A percentile compares a stretch with the other conserved stretches of the same genome.
Evolutionary conservation across 192 early-diverging fungal genomes (phyloP).

Genomic region (Backusella morwellensis): DNA sequence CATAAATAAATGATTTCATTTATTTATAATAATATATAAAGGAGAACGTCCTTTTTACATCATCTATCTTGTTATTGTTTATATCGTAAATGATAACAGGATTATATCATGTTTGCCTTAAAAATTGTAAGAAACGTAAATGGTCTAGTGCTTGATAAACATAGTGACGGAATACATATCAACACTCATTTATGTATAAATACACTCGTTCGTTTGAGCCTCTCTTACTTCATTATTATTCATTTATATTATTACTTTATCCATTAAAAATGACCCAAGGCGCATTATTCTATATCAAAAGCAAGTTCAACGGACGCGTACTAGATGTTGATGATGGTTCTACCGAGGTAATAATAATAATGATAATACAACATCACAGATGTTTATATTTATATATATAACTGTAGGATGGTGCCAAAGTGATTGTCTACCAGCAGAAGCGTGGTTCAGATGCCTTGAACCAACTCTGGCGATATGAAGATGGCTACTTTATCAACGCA

Average conservation of each 20-base stretch:
- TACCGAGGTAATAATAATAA: not conserved
- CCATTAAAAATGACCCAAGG: slow-evolving; percentile 4
- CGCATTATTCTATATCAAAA: slow-evolving; percentile 15
- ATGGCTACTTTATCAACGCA: slow-evolving; percentile 19
- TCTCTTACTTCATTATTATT: not conserved
- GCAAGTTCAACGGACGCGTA: slow-evolving; percentile 22
- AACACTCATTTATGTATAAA: not conserved
- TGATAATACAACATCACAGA: not conserved
- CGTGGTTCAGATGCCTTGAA: not conserved
- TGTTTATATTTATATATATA: not conserved
- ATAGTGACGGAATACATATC: not conserved
- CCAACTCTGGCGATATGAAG: slow-evolving; percentile 19
- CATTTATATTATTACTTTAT: not conserved
- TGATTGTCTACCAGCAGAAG: slow-evolving; percentile 25
- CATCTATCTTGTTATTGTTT: not conserved
- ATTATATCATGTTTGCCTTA: not conserved
- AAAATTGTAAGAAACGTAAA: not conserved
- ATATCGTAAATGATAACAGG: not conserved
- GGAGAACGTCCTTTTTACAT: not conserved
- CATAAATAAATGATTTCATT: not conserved
- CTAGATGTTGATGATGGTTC: slow-evolving; percentile 21
- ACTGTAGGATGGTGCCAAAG: slow-evolving; percentile 13
- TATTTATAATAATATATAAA: not conserved
- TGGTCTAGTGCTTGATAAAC: not conserved
- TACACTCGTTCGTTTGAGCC: not conserved